Evolutionary conservation across 164 flowering plant genomes (phyloP).

Genomic region (grape (Vitis vinifera)): DNA sequence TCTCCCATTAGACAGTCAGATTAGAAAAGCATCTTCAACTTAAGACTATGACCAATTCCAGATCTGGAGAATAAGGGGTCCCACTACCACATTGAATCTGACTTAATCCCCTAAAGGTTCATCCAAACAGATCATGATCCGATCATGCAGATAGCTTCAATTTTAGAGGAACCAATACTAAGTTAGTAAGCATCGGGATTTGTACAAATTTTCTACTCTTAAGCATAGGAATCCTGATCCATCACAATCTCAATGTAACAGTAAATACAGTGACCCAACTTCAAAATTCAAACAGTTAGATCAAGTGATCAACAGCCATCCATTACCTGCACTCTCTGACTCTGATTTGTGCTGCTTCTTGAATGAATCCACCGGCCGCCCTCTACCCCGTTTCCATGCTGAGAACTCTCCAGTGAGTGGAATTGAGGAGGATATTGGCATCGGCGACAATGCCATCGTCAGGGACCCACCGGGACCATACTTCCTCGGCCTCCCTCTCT

Average conservation of each 20-base stretch:
- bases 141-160: slow-evolving; percentile 1
- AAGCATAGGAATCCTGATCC: no score
- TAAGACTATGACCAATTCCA: slow-evolving; percentile 20
- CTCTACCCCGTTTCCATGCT: slow-evolving; percentile 48
- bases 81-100: slow-evolving; percentile 19
- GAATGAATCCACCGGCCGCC: slow-evolving; percentile 29
- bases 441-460: slow-evolving; percentile 68
- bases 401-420: slow-evolving; percentile 51
- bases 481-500: slow-evolving; percentile 93
- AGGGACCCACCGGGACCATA: slow-evolving; percentile 65
- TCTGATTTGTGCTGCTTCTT: slow-evolving; percentile 50
- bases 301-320: neutral
- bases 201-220: no score
- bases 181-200: neutral
- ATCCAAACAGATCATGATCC: neutral
- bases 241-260: slow-evolving; percentile 11
- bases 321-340: slow-evolving; percentile 38
- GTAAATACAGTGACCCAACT: slow-evolving; percentile 1
- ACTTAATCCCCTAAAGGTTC: slow-evolving; percentile 1
- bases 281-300: neutral
- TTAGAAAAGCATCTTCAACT: slow-evolving; percentile 8
- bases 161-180: neutral
- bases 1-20: slow-evolving; percentile 5
- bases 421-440: slow-evolving; percentile 68
- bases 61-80: slow-evolving; percentile 21